Percentiles rank a stretch among this genome's conserved stretches.
Conservation (phyloP, 768 basidiomycete species). For the Hemileccinum rubropunctum region DNA sequence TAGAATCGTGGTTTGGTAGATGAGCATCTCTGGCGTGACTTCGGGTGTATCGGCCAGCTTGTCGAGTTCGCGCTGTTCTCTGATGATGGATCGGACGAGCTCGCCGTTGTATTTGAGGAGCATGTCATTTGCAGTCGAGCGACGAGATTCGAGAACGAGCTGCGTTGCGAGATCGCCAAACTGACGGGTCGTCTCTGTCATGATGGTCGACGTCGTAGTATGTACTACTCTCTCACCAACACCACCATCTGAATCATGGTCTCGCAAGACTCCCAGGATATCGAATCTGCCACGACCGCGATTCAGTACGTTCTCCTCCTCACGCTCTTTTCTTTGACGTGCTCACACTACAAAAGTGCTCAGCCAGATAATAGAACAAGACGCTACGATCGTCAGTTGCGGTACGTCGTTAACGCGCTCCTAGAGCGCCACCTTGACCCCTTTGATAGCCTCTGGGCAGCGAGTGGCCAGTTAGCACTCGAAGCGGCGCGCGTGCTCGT, state of each 20-base stretch:
- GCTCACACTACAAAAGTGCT: conserved; percentile 36
- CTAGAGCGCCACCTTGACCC: too few species aligned
- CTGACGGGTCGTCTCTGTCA: conserved; percentile 53
- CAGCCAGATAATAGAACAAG: conserved; percentile 86
- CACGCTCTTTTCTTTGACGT: background rate
- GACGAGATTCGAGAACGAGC: conserved; percentile 81
- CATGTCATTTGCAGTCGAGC: conserved; percentile 80
- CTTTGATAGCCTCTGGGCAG: conserved; percentile 78
- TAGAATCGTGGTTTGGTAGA: conserved; percentile 85
- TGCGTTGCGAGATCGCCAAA: conserved; percentile 86
- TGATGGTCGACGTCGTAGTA: conserved; percentile 12
- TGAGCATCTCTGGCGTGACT: conserved; percentile 54
- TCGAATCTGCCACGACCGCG: conserved; percentile 44
- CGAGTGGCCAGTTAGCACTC: conserved; percentile 85
- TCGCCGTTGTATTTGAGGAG: conserved; percentile 91
- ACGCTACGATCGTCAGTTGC: conserved; percentile 92
- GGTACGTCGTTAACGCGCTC: conserved; percentile 44
- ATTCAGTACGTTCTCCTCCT: conserved; percentile 30
- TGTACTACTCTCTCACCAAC: background rate
- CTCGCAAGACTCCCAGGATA: conserved; percentile 43
- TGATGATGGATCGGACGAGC: conserved; percentile 79
- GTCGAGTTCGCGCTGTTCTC: conserved; percentile 91
- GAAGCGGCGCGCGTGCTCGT: conserved; percentile 83
- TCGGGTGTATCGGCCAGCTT: conserved; percentile 49
- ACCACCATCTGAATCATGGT: conserved; percentile 29